Evolutionary conservation across 768 basidiomycete species (phyloP), one percentile per base, ranked within the genome.

Genomic region (Filobasidium floriforme): DNA sequence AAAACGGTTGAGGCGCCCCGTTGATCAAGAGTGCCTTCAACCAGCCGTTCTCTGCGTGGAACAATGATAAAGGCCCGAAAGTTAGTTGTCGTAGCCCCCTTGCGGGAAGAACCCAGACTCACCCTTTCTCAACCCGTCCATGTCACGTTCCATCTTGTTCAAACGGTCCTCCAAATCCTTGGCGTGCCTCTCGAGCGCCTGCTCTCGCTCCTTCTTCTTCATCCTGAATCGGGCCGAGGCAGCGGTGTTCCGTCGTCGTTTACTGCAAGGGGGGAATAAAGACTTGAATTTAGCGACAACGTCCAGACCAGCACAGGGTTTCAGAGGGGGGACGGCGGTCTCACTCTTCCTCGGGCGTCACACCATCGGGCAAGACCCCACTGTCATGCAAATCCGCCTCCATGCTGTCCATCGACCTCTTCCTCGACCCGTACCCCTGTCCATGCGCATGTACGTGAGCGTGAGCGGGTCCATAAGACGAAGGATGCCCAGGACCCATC

Each of bases 161-260:
- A 59, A 29, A 18, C 63, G 54, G 6, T 68, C 67, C 46, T 68
- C 63, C 41, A 68, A 19, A 22, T 65, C 62, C 41, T 65, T 60
- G 54, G 61, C 61, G 52, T 64, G 51, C 63, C 44, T 61, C 46
- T 78, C 77, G 1, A 78, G 26, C 0, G 73, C 72, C 61, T 76
- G 75, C 59, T 78, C 77, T 49, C 77, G 63, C 69, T 78, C 77
- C 73, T 78, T 78, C 72, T 78, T 78, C 72, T 78, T 78, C 59
- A 73, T 69, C 62, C 77, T 69, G 70, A 78, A 78, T 61, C 77
- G 57, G 18, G 77, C 77, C 22, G 72, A 73, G 12, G 77, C 77
- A 57, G 76, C 77, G 54, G 77, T 78, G 65, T 78, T 78, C 63
- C 77, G 59, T 59, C 77, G 66, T 60, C 77, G 70, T 66, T 78